Evolutionary conservation across 345 rosid genomes (phyloP), one percentile per base, ranked within the genome.

Genomic region (Citrus medica): DNA sequence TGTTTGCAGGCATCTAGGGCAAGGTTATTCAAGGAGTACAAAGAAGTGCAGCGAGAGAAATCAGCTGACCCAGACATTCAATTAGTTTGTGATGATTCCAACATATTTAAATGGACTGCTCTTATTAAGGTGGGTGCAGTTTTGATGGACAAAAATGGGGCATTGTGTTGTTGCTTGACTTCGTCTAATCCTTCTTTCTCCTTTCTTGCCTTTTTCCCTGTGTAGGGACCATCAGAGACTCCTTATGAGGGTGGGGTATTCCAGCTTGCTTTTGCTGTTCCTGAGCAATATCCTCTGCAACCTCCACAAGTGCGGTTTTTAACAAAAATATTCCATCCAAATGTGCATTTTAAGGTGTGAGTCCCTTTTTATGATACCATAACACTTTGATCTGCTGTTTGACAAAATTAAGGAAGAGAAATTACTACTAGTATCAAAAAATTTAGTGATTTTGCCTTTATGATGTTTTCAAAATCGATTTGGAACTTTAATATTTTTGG

Each of bases 251-350:
- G 98, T 21, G 98, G 99, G 59, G 92, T 94, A 21, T 97, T 97
- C 88, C 98, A 97, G 86, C 98, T 94, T 71, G 95, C 94, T 12
- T 92, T 94, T 80, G 86, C 98, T 77, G 97, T 94, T 78, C 99
- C 99, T 25, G 99, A 94, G 80, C 98, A 90, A 59, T 97, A 97
- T 82, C 99, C 98, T 75, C 68, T 97, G 78, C 98, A 97, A 76
- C 99, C 99, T 79, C 99, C 99, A 65, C 99, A 94, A 94, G 99
- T 96, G 27, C 92, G 98, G 61, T 97, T 94, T 87, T 84, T 94
- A 86, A 92, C 99, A 13, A 97, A 97, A 83, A 97, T 94, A 84
- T 97, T 97, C 77, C 99, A 97, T 81, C 99, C 99, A 1, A 96
- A 96, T 80, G 99, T 96, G 82, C 99, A 96, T 83, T 96, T 96